Percentiles rank a stretch among this genome's conserved stretches.
These are phyloP conservation scores for Talaromyces verruculosus DNA, from an alignment of 2,329 filamentous ascomycete genomes.

Conservation along the genomic window DNA sequence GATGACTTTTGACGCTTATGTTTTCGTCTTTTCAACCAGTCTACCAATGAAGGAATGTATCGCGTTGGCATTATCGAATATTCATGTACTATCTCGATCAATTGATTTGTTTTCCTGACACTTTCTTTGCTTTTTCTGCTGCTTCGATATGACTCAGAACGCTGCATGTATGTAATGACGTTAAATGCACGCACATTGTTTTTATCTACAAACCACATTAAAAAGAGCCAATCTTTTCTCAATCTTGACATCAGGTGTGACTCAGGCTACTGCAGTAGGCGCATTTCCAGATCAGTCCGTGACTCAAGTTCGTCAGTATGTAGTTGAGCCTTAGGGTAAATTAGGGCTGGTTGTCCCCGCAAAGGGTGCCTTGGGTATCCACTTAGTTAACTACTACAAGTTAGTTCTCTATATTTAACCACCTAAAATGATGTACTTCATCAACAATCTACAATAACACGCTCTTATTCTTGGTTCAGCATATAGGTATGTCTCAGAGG, in stretches of 20 bases:
- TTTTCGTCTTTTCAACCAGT: not conserved
- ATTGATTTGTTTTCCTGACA: not conserved
- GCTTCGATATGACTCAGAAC: constrained; percentile 7
- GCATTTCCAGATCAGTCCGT: not conserved
- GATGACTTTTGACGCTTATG: not conserved
- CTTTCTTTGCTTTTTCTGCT: constrained; percentile 7
- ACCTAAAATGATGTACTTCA: no score
- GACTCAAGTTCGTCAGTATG: not conserved
- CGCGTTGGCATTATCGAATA: not conserved
- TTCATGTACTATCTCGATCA: not conserved
- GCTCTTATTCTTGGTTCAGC: not conserved
- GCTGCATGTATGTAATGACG: not conserved
- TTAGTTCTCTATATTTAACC: not conserved
- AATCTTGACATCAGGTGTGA: not conserved
- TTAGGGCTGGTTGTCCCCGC: constrained; percentile 10
- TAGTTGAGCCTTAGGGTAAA: constrained; percentile 14
- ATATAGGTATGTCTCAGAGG: not conserved
- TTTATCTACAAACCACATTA: not conserved
- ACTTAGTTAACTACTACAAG: not conserved
- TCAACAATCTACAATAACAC: not conserved
- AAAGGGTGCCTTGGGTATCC: constrained; percentile 14
- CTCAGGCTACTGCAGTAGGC: constrained; percentile 10
- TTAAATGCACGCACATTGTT: constrained; percentile 11
- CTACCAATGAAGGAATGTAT: not conserved
- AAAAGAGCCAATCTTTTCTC: not conserved